Evolutionary conservation across 2,329 filamentous ascomycete genomes (phyloP), one percentile per base, ranked within the genome.

Genomic region (Lizonia empirigonia): DNA sequence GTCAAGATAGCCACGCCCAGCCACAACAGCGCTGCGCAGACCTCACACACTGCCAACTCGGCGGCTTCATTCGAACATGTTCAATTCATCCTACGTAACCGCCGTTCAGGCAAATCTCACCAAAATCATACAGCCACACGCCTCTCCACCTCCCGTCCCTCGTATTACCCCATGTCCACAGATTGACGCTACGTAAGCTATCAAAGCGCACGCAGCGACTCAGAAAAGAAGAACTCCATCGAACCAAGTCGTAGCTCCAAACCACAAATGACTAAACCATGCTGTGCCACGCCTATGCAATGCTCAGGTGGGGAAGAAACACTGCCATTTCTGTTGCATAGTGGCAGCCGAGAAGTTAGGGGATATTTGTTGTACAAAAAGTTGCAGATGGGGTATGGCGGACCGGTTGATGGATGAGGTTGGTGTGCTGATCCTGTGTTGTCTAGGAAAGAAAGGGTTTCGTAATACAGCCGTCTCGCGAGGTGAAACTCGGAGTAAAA

Each of bases 51-150:
- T 15, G 15, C 8, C 5, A 7, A 29, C 30, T n/a, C 32, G 22
- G 4, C 18, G 15, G 32, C 37, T 41, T 42, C 18, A 34, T 40
- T 51, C 30, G 40, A 40, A 52, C 41, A 29, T 35, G 44, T 44
- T 60, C 37, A 38, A 62, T 63, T 64, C 60, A 62, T 63, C 58
- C 60, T 64, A 63, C 55, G 60, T 62, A 53, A 57, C 46, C 55
- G 44, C 50, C 47, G 52, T 38, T 40, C 30, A 52, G 40, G 46
- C 52, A 53, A 40, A 44, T 47, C 23, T 46, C 22, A 45, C 40
- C 46, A 55, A 48, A 61, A 49, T 50, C 58, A 55, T 58, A 54
- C 58, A 55, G 47, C 46, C 33, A 15, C 35, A 40, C 44, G 19
- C 37, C 24, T 22, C 26, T 29, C 41, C 32, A 20, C 44, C 41